phyloP scores from a whole-genome alignment of 345 rosid species.

The Sisymbrium irio region DNA sequence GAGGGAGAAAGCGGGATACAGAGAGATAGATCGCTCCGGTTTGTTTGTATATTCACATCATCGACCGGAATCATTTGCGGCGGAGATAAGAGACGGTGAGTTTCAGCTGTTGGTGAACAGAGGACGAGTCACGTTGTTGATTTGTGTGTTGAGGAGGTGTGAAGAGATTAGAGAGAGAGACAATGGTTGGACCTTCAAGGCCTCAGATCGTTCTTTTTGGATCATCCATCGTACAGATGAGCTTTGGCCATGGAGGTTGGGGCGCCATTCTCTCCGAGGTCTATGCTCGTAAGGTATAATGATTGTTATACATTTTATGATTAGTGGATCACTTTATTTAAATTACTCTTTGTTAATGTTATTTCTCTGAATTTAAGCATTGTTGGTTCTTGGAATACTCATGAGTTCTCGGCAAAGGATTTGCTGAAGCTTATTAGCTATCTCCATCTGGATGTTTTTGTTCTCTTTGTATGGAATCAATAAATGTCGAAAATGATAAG shows the following conservation, averaged over 20 bases:
- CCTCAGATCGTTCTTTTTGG: conserved; percentile 96
- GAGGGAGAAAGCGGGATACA: background rate
- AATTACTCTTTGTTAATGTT: no score
- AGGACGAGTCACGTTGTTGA: background rate
- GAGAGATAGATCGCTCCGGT: conserved; percentile 19
- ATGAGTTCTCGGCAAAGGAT: background rate
- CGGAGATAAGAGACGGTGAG: background rate
- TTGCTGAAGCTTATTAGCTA: background rate
- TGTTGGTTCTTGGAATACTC: background rate
- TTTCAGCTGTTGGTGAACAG: conserved; percentile 4
- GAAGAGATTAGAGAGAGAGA: conserved; percentile 12
- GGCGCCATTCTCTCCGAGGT: conserved; percentile 84
- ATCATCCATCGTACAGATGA: conserved; percentile 92
- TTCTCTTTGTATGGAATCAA: background rate
- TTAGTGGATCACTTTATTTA: no score
- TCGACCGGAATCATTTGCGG: conserved; percentile 8
- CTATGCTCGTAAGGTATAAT: conserved; percentile 85
- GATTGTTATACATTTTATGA: no score
- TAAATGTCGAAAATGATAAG: background rate
- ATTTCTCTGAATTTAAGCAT: background rate
- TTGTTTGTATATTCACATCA: conserved; percentile 1
- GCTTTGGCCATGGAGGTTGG: conserved; percentile 94
- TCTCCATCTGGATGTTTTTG: background rate
- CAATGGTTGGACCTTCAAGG: conserved; percentile 80
- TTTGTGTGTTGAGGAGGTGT: background rate